These are phyloP conservation scores for Piromyces sp. DNA, from an alignment of 192 early-diverging fungal species.

Conservation along the genomic window DNA sequence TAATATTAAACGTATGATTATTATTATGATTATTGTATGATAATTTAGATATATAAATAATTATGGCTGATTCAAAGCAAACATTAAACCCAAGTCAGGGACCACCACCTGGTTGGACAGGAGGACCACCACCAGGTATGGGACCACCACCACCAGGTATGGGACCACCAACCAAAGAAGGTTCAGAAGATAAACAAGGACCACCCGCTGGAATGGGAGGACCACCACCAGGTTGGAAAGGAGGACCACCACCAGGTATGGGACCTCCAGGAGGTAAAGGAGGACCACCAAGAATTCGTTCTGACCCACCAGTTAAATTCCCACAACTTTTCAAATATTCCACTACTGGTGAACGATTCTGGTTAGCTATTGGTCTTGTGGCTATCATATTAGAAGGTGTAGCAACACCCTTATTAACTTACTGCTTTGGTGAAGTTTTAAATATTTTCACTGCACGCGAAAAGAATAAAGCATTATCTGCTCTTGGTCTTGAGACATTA, in stretches of 20 bases:
- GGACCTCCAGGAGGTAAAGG: not conserved
- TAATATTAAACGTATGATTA: too few relatives aligned
- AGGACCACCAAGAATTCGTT: not conserved
- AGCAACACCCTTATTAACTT: not conserved
- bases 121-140: not conserved
- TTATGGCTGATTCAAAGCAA: too few relatives aligned
- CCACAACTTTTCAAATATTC: not conserved
- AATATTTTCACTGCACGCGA: not conserved
- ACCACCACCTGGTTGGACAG: not conserved
- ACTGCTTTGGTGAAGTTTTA: not conserved
- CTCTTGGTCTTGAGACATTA: not conserved
- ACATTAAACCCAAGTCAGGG: too few relatives aligned
- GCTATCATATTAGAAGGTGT: not conserved
- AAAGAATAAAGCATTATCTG: not conserved
- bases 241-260: not conserved
- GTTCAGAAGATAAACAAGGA: not conserved
- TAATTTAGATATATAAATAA: too few relatives aligned
- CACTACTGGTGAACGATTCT: not conserved
- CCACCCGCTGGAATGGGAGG: not conserved
- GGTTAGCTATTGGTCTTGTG: not conserved
- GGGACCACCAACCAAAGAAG: not conserved
- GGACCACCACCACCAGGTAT: not conserved
- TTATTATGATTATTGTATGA: too few relatives aligned
- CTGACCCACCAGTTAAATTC: not conserved
- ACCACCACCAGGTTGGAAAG: not conserved